Evolutionary conservation across 169 alveolate genomes (phyloP).

Genomic region (Ichthyophthirius multifiliis): DNA sequence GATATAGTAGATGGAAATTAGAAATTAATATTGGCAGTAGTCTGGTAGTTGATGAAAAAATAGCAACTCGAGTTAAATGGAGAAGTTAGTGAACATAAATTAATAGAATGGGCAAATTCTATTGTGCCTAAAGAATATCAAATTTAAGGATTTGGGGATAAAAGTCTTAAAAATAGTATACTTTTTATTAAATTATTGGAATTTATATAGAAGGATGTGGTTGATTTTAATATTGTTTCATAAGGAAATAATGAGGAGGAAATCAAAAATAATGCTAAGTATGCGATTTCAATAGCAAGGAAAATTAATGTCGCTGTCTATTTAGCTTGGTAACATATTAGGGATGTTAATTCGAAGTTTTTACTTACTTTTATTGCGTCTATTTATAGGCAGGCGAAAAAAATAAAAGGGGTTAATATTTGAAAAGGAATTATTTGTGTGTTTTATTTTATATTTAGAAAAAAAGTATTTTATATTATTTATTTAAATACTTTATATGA

Average conservation of each 20-base stretch:
- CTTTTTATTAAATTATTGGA: constrained; percentile 67
- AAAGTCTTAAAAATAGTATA: constrained; percentile 47
- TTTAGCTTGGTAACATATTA: constrained; percentile 83
- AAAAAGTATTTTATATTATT: no score
- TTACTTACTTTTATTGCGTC: constrained; percentile 32
- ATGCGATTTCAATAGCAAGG: constrained; percentile 83
- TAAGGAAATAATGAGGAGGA: constrained; percentile 77
- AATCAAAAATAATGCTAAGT: constrained; percentile 78
- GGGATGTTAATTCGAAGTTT: constrained; percentile 47
- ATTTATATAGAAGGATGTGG: constrained; percentile 70
- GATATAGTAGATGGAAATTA: constrained; percentile 78
- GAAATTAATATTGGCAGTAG: constrained; percentile 75
- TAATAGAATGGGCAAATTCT: constrained; percentile 75
- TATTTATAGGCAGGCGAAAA: no score
- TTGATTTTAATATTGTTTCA: constrained; percentile 74
- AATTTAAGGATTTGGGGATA: constrained; percentile 66
- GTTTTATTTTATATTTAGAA: no score
- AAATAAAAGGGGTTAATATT: no score
- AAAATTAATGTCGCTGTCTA: constrained; percentile 82
- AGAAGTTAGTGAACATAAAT: constrained; percentile 66
- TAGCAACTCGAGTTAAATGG: constrained; percentile 61
- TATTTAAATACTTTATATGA: no score
- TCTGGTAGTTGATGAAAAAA: constrained; percentile 78
- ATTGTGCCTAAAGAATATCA: constrained; percentile 18
- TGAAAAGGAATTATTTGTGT: no score